A percentile compares a stretch with the other conserved stretches of the same genome.
These are phyloP conservation scores for Fusarium siculi DNA, from an alignment of 2,329 filamentous ascomycete species.

Conservation along the genomic window DNA sequence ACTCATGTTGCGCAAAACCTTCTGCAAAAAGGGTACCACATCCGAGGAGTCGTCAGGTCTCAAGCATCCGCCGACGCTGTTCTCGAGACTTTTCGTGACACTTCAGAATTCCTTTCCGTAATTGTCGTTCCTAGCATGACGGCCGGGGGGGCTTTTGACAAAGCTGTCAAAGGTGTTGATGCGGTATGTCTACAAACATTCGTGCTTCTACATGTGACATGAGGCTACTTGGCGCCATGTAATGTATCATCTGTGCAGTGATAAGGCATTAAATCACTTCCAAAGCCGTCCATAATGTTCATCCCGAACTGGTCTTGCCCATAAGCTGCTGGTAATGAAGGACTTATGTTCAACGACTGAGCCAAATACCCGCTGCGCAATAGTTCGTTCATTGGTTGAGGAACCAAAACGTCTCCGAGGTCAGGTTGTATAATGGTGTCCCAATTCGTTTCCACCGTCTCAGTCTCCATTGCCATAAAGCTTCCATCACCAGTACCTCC, in stretches of 20 bases:
- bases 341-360: background rate
- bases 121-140: no score
- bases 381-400: background rate
- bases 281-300: background rate
- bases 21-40: no score
- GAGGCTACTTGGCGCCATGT: background rate
- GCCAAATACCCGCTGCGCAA: background rate
- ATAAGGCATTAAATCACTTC: background rate
- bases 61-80: no score
- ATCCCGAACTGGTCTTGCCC: background rate
- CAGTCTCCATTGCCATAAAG: rapidly evolving
- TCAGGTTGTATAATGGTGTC: background rate
- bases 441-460: background rate
- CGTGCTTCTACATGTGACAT: no score
- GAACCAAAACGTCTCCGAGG: background rate
- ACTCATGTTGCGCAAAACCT: no score
- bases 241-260: background rate
- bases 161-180: no score
- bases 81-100: no score
- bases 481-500: rapidly evolving
- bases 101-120: no score
- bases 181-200: no score
- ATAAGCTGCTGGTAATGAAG: background rate
- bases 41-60: no score
- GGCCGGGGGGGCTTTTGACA: no score